Evolutionary conservation across 306 rosid species (phyloP).

Genomic region (Begonia peltatifolia): DNA sequence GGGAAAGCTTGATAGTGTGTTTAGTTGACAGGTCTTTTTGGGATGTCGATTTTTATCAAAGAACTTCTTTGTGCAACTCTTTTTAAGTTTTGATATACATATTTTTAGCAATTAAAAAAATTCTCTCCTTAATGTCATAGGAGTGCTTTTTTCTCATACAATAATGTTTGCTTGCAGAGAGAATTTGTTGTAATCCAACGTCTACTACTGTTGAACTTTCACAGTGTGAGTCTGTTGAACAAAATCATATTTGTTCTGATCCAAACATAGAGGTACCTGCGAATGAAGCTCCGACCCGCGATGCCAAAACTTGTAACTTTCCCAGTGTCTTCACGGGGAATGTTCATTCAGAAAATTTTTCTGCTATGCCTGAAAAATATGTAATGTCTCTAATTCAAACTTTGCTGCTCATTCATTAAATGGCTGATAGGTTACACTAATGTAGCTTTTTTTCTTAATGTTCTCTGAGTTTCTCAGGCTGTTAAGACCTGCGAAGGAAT

Average conservation of each 20-base stretch:
- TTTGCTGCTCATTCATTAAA: neutral
- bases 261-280: constrained; percentile 23
- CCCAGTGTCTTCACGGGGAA: constrained; percentile 25
- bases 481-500: constrained; percentile 15
- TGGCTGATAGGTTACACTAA: constrained; percentile 4
- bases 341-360: constrained; percentile 28
- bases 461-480: constrained; percentile 22
- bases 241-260: constrained; percentile 14
- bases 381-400: constrained; percentile 15
- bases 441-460: constrained; percentile 10
- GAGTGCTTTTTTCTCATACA: too few species aligned
- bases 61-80: too few species aligned
- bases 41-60: too few species aligned
- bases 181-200: neutral
- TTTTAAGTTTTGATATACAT: too few species aligned
- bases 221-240: neutral
- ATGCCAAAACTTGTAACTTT: constrained; percentile 10
- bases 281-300: constrained; percentile 28
- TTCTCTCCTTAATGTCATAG: too few species aligned
- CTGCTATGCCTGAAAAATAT: constrained; percentile 15
- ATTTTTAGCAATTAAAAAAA: too few species aligned
- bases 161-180: too few species aligned
- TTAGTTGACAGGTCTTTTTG: too few species aligned
- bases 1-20: too few species aligned
- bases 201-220: neutral